These are phyloP conservation scores for Apiospora sp. DNA, from an alignment of 2,329 filamentous ascomycete genomes.

Conservation along the genomic window DNA sequence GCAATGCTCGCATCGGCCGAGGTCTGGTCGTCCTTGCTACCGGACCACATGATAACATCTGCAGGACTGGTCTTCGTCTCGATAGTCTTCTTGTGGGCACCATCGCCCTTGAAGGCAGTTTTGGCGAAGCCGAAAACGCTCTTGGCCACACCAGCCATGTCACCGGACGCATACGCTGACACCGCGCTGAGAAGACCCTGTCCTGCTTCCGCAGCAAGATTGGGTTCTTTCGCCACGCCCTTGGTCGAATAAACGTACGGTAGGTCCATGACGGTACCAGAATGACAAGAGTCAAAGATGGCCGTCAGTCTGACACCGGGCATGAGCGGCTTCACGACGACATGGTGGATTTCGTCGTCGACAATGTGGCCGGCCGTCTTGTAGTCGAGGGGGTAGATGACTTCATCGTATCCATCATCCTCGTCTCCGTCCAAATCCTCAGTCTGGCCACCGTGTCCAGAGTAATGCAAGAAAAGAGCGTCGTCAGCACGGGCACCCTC, in stretches of 20 bases:
- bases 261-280: constrained; percentile 70
- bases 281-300: constrained; percentile 73
- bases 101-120: constrained; percentile 82
- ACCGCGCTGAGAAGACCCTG: constrained; percentile 68
- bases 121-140: constrained; percentile 87
- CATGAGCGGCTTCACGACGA: constrained; percentile 68
- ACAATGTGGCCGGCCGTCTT: constrained; percentile 81
- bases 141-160: constrained; percentile 82
- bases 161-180: constrained; percentile 70
- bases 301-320: constrained; percentile 66
- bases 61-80: constrained; percentile 93
- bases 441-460: constrained; percentile 79
- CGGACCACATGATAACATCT: constrained; percentile 97
- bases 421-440: constrained; percentile 82
- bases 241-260: constrained; percentile 76
- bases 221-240: constrained; percentile 73
- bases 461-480: constrained; percentile 71
- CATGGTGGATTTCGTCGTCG: constrained; percentile 82
- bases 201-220: constrained; percentile 72
- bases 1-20: constrained; percentile 93
- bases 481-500: constrained; percentile 76
- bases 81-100: constrained; percentile 81
- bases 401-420: constrained; percentile 83
- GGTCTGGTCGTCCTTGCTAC: constrained; percentile 95
- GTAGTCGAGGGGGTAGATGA: constrained; percentile 86